Conservation (phyloP, 1,284 basidiomycete genomes). For the Mrakiaceae sp. region DNA sequence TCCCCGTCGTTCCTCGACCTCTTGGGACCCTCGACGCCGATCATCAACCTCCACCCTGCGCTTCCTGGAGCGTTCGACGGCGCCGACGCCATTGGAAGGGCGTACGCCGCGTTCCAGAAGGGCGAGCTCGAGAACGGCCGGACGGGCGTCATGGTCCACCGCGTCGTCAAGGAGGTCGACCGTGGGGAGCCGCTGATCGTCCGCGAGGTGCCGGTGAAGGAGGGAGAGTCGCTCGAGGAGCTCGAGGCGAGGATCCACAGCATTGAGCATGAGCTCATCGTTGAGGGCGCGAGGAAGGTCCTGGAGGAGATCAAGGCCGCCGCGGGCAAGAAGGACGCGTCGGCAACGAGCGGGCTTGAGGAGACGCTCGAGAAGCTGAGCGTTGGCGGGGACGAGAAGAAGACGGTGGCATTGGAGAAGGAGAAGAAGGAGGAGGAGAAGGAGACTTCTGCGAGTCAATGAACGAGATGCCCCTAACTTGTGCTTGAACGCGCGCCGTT, state of each 20-base stretch:
- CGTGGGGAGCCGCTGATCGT: slow-evolving; percentile 78
- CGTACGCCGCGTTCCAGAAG: slow-evolving; percentile 74
- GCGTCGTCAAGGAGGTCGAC: slow-evolving; percentile 88
- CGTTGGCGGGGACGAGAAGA: too few relatives aligned
- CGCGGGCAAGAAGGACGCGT: too few relatives aligned
- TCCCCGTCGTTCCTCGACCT: slow-evolving; percentile 38
- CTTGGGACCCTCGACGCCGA: slow-evolving; percentile 39
- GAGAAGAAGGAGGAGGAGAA: too few relatives aligned
- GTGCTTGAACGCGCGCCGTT: too few relatives aligned
- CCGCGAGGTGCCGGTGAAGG: slow-evolving; percentile 57
- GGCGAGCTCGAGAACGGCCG: slow-evolving; percentile 53
- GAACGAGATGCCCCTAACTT: too few relatives aligned
- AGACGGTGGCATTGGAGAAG: too few relatives aligned
- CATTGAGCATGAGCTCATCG: slow-evolving; percentile 80
- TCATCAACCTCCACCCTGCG: slow-evolving; percentile 95
- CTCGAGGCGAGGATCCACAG: slow-evolving; percentile 71
- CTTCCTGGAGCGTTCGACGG: slow-evolving; percentile 92
- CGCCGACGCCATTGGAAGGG: slow-evolving; percentile 75
- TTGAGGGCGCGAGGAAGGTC: slow-evolving; percentile 62
- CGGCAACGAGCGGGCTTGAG: too few relatives aligned
- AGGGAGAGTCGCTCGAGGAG: slow-evolving; percentile 60
- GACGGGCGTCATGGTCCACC: slow-evolving; percentile 89
- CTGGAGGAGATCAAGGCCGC: slow-evolving; percentile 38
- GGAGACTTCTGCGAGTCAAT: too few relatives aligned
- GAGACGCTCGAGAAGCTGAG: too few relatives aligned